phyloP scores from a whole-genome alignment of 768 basidiomycete species.

The Calocera viscosa region DNA sequence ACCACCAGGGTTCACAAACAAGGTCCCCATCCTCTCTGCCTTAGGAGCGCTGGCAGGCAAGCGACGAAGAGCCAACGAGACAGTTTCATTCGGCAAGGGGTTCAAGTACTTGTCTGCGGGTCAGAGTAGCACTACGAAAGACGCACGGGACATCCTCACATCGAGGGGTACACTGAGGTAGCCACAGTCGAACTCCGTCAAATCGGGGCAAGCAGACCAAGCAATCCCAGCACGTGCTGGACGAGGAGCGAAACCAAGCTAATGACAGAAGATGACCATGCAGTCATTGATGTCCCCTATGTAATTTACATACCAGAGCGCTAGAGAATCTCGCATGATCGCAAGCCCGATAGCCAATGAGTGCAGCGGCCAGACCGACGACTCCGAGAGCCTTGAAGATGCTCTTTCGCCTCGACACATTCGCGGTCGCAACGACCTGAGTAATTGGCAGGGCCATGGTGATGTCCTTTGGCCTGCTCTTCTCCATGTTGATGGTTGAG shows the following conservation, averaged over 20 bases:
- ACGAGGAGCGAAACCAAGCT: neutral
- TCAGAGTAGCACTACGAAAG: neutral
- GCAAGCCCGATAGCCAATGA: too few species aligned
- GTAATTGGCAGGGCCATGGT: neutral
- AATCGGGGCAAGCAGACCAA: neutral
- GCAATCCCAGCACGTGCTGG: neutral
- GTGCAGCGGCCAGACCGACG: too few species aligned
- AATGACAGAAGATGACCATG: neutral
- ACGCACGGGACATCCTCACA: neutral
- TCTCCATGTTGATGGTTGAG: neutral
- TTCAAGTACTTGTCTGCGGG: neutral
- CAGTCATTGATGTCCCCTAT: too few species aligned
- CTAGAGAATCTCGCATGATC: too few species aligned
- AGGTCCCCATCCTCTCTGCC: neutral
- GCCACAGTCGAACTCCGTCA: neutral
- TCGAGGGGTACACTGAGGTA: neutral
- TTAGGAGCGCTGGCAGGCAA: neutral
- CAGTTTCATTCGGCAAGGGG: neutral
- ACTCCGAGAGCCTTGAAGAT: too few species aligned
- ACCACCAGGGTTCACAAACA: neutral
- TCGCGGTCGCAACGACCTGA: neutral
- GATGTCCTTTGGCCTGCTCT: neutral
- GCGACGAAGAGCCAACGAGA: neutral
- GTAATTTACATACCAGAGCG: too few species aligned
- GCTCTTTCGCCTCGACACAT: neutral